phyloP scores from a whole-genome alignment of 192 early-diverging fungal species.

The Backusella morwellensis region DNA sequence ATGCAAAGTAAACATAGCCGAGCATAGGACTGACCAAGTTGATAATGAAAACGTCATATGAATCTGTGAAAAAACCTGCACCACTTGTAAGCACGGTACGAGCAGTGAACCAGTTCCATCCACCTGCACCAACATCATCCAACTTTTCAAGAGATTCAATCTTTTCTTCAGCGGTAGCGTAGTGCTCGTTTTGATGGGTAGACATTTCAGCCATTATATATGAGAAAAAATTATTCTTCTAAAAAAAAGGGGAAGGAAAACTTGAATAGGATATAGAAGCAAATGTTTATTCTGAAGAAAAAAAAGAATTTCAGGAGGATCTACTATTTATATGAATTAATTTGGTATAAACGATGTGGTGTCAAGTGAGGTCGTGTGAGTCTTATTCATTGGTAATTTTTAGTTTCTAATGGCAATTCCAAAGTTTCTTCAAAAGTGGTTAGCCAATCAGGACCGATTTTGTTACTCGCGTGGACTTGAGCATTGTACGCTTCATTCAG shows the following conservation, averaged over 20 bases:
- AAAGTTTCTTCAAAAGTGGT: neutral
- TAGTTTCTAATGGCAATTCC: neutral
- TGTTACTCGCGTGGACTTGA: neutral
- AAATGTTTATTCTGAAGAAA: neutral
- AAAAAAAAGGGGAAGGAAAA: neutral
- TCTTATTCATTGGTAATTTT: slow-evolving; percentile 10
- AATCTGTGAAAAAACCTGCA: slow-evolving; percentile 85
- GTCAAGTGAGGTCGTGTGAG: slow-evolving; percentile 25
- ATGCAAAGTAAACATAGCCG: slow-evolving; percentile 59
- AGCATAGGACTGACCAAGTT: slow-evolving; percentile 85
- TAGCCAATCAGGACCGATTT: neutral
- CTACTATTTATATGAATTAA: slow-evolving; percentile 7
- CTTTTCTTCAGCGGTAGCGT: slow-evolving; percentile 23
- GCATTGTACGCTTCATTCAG: neutral
- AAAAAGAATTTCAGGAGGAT: neutral
- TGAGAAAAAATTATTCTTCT: slow-evolving; percentile 3
- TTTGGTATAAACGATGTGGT: neutral
- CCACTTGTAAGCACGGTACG: slow-evolving; percentile 61
- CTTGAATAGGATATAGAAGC: neutral
- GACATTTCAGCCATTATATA: neutral
- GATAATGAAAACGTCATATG: slow-evolving; percentile 93
- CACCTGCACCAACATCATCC: slow-evolving; percentile 22
- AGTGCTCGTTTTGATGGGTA: neutral
- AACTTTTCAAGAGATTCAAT: slow-evolving; percentile 27
- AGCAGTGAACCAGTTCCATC: slow-evolving; percentile 59